Evolutionary conservation across 2,329 filamentous ascomycete species (phyloP).

Genomic region (Penicillium sp.): DNA sequence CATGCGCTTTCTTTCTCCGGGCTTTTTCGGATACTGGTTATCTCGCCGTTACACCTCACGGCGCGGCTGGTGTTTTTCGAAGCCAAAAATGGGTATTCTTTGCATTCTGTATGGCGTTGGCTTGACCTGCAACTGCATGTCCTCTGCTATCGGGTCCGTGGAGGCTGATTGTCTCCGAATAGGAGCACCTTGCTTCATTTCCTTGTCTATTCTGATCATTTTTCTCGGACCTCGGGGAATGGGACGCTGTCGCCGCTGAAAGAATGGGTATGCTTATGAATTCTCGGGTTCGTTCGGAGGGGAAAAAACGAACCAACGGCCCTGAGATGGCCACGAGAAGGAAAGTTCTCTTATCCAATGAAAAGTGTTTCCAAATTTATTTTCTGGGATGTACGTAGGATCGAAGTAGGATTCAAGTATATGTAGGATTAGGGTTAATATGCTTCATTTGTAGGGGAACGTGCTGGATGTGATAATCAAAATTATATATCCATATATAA

Average conservation of each 20-base stretch:
- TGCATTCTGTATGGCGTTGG: constrained; percentile 47
- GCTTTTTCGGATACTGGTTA: constrained; percentile 9
- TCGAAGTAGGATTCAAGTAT: background rate
- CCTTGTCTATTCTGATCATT: constrained; percentile 26
- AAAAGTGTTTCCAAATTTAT: constrained; percentile 15
- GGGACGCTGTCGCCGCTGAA: constrained; percentile 35
- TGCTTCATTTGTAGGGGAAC: no score
- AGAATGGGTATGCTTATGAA: constrained; percentile 31
- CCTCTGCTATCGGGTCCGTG: constrained; percentile 37
- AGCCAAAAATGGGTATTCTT: constrained; percentile 30
- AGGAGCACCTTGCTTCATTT: constrained; percentile 30
- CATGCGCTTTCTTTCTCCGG: constrained; percentile 31
- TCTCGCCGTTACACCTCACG: background rate
- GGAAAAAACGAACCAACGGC: constrained; percentile 13
- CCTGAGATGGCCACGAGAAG: constrained; percentile 31
- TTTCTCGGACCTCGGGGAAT: constrained; percentile 40
- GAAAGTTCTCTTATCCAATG: constrained; percentile 31
- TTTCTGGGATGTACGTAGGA: no score
- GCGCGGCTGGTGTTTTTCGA: constrained; percentile 15
- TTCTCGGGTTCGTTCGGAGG: constrained; percentile 18
- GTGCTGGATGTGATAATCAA: no score
- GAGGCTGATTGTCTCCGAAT: constrained; percentile 31
- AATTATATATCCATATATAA: background rate
- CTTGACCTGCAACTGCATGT: constrained; percentile 38
- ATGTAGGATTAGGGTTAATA: no score